Base-by-base conservation (phyloP, 352 stramenopile genomes). In the Phytophthora fragariae region DNA sequence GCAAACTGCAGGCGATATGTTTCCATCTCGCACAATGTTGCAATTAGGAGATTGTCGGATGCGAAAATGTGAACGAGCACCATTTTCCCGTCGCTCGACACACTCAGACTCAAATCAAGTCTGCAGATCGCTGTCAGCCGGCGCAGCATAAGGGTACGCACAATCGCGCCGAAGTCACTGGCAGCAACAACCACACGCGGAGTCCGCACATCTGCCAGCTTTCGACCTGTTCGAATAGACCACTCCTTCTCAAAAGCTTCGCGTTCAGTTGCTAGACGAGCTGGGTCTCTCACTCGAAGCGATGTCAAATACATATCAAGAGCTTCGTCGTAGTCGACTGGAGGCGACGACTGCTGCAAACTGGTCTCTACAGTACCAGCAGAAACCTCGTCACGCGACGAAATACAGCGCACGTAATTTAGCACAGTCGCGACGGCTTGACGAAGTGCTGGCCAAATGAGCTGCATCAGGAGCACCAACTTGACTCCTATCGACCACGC, bases 31-130 rank as follows among this genome's bases (percentile, higher is more conserved):
- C 83, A 90, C 12, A 91, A 55, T n/a, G 82, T 78, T 17, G 78
- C 74, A 58, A 92, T 80, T 10, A 92, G 72, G n/a, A 91, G 70
- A 57, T 90, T 91, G 61, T 91, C 84, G 0, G 84, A 86, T 12
- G 84, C 86, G 31, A 79, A 84, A 54, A 93, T 65, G 33, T 82
- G 82, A n/a, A 79, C 71, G 19, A 88, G 73, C 2, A 91, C 46
- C n/a, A 69, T 52, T 46, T 75, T 70, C 17, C 84, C 86, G 19
- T 92, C 76, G 5, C 71, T 63, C 6, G 83, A 84, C 52, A 93
- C 41, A 31, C 75, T 90, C 12, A 92, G 33, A 39, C 77, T 92
- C 57, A 92, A 70, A 63, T 91, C 85, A 52, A 91, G 37, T 35
- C 88, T 89, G 64, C 86, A 93, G 0, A 72, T 56, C 11, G 21